Evolutionary conservation across 1,284 basidiomycete genomes (phyloP).

Genomic region (Austroboletus olivaceoglutinosus): DNA sequence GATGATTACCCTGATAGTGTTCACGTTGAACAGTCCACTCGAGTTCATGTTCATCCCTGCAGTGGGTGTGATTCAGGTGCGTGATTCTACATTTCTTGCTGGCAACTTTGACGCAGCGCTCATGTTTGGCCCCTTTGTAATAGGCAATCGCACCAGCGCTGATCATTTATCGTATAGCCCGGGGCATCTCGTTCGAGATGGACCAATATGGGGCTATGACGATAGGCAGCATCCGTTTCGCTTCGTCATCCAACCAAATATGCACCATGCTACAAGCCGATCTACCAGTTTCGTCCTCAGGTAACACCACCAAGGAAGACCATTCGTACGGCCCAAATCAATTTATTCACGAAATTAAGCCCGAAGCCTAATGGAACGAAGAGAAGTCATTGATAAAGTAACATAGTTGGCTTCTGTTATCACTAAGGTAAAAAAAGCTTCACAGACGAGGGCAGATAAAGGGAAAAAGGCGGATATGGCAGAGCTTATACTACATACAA

Average conservation of each 20-base stretch:
- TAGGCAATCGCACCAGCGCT: not conserved
- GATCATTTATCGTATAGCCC: conserved; percentile 22
- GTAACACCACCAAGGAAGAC: too few species aligned
- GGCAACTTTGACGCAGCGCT: not conserved
- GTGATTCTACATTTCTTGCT: not conserved
- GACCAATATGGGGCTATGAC: not conserved
- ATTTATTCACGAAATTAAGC: too few species aligned
- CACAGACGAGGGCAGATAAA: too few species aligned
- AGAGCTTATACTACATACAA: too few species aligned
- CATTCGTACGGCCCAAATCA: too few species aligned
- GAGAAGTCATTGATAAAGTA: too few species aligned
- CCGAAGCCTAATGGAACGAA: too few species aligned
- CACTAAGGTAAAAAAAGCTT: too few species aligned
- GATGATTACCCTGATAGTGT: conserved; percentile 13
- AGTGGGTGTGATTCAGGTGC: conserved; percentile 18
- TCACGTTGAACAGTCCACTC: conserved; percentile 15
- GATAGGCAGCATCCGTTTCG: not conserved
- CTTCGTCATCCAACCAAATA: not conserved
- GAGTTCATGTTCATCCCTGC: conserved; percentile 20
- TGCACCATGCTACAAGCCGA: too few species aligned
- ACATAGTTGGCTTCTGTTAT: too few species aligned
- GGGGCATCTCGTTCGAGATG: conserved; percentile 10
- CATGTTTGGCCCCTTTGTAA: not conserved
- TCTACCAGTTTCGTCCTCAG: too few species aligned
- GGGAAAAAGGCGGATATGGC: too few species aligned